These are phyloP conservation scores for Pouteria glomerata DNA, from an alignment of 148 eudicot species.

Conservation along the genomic window DNA sequence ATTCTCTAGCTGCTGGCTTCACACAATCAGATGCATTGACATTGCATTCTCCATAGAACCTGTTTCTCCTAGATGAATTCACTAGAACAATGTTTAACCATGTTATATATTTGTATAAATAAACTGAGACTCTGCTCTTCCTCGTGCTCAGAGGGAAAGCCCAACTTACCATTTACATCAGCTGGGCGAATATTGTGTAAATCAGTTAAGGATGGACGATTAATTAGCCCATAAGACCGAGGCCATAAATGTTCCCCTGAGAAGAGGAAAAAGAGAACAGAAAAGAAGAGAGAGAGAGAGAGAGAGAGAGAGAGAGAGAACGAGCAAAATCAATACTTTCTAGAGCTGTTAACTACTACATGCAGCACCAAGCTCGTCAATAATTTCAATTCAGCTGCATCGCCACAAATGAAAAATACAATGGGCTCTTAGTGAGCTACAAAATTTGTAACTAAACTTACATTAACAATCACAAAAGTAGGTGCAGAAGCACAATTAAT, in stretches of 20 bases:
- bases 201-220: slow-evolving; percentile 43
- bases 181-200: slow-evolving; percentile 60
- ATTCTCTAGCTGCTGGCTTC: slow-evolving; percentile 54
- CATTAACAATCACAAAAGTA: neutral
- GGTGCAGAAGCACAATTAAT: too few species aligned
- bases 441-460: neutral
- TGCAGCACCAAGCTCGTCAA: neutral
- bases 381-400: neutral
- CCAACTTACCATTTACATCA: slow-evolving; percentile 43
- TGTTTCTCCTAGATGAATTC: slow-evolving; percentile 56
- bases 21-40: slow-evolving; percentile 21
- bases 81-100: slow-evolving; percentile 24
- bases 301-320: neutral
- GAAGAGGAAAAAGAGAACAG: neutral
- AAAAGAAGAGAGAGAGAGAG: too few species aligned
- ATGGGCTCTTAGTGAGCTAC: neutral
- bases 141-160: neutral
- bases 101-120: neutral
- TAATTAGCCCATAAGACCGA: slow-evolving; percentile 41
- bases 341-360: neutral
- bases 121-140: neutral
- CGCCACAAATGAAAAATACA: neutral
- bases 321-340: neutral
- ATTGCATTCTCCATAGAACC: slow-evolving; percentile 52
- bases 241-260: slow-evolving; percentile 68